phyloP scores from a whole-genome alignment of 352 stramenopile genomes.

The Phytopythium boreale region DNA sequence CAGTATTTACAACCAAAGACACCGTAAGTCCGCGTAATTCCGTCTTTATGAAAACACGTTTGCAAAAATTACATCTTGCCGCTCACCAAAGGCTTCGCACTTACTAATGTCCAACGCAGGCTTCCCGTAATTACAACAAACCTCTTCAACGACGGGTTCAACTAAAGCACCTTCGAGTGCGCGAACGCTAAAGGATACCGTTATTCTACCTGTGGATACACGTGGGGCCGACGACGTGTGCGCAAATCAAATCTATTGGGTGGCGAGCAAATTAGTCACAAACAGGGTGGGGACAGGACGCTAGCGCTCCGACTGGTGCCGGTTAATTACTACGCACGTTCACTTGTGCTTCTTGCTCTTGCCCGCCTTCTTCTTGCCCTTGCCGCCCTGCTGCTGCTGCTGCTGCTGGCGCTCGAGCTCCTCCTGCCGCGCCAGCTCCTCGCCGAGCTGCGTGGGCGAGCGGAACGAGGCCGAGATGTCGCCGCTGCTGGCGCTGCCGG shows the following conservation, averaged over 20 bases:
- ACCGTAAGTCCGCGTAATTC: too few species aligned
- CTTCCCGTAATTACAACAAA: too few species aligned
- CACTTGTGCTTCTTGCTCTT: slow-evolving; percentile 29
- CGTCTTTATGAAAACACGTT: too few species aligned
- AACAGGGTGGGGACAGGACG: neutral
- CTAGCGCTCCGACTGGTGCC: neutral
- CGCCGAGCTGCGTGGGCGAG: slow-evolving; percentile 68
- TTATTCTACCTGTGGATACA: too few species aligned
- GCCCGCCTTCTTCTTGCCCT: slow-evolving; percentile 30
- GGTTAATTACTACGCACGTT: neutral
- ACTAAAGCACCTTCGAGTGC: too few species aligned
- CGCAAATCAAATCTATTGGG: neutral
- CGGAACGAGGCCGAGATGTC: slow-evolving; percentile 76
- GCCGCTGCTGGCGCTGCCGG: slow-evolving; percentile 16
- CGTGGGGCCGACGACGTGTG: too few species aligned
- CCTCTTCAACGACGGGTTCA: too few species aligned
- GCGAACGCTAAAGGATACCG: too few species aligned
- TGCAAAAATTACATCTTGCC: too few species aligned
- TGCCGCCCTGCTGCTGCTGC: slow-evolving; percentile 38
- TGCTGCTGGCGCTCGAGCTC: slow-evolving; percentile 46
- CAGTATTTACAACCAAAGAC: too few species aligned
- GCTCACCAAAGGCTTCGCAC: too few species aligned
- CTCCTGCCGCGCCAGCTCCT: slow-evolving; percentile 73
- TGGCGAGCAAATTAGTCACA: neutral
- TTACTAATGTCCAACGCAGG: too few species aligned